Base-by-base conservation (phyloP, 2,329 filamentous ascomycete species). In the Monilinia aucupariae region DNA sequence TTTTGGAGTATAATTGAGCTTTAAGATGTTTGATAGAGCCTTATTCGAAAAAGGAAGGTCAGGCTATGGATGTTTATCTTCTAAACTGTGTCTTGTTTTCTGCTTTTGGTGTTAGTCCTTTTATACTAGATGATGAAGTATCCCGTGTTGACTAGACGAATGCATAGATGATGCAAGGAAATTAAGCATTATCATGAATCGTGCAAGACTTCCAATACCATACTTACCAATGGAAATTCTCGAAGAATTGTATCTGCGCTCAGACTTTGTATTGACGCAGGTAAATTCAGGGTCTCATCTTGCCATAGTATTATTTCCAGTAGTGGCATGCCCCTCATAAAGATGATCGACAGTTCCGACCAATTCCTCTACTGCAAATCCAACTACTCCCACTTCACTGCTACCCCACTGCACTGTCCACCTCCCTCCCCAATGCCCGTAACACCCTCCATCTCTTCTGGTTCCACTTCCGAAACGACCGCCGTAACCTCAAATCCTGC, bases 371-470 rank as follows among this genome's bases (percentile, higher is more conserved):
- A 34, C 22, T n/a, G 22, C 17, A 61, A 61, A 30, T 61, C 47
- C 10, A 20, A 61, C 22, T n/a, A 27, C 12, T 25, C 27, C 17
- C 22, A 53, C 27, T 54, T 61, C 30, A 37, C 50, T 17, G 9
- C 4, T 2, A 34, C n/a, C 30, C 41, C 22, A 39, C 49, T 10
- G n/a, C 13, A 9, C 54, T 50, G 1, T 86, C 85, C 61, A 69
- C 75, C 0, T 79, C 76, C 1, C 71, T 85, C 10, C 71, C 78
- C 17, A 80, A 86, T 62, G 83, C 83, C 4, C 79, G 84, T 13
- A 67, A 80, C 6, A 77, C 81, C 1, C 85, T 82, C 73, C 78
- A 82, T 50, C 77, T 85, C 65, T 78, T 80, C 17, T 85, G 84
- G 70, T 41, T 41, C 15, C 59, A 32, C 22, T 55, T 54, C 39